Evolutionary conservation across 768 basidiomycete genomes (phyloP).

Genomic region (Russula brevipes): DNA sequence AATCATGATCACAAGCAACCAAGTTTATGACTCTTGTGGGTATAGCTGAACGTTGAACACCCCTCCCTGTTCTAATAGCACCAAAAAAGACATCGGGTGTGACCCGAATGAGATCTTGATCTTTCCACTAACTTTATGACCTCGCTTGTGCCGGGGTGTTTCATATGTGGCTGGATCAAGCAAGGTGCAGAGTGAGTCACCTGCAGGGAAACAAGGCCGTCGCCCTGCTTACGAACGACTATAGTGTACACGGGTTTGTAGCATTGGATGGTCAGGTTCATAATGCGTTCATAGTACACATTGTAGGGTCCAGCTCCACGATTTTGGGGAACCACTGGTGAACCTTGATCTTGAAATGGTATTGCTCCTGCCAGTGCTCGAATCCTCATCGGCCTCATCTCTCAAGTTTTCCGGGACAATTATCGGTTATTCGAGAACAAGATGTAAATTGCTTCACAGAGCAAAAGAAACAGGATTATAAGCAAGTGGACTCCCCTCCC

Average conservation of each 20-base stretch:
- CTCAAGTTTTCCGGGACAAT: too few relatives aligned
- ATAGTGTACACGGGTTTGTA: background rate
- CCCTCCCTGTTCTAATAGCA: too few relatives aligned
- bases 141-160: background rate
- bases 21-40: background rate
- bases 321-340: too few relatives aligned
- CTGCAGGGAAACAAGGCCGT: background rate
- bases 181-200: background rate
- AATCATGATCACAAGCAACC: too few relatives aligned
- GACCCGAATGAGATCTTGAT: background rate
- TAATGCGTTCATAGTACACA: background rate
- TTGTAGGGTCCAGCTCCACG: too few relatives aligned
- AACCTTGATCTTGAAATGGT: too few relatives aligned
- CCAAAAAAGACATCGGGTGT: background rate
- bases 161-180: background rate
- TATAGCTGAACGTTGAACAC: background rate
- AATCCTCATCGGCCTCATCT: too few relatives aligned
- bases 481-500: background rate
- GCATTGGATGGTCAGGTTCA: background rate
- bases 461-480: background rate
- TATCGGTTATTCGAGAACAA: background rate
- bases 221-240: too few relatives aligned
- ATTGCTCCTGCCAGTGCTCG: too few relatives aligned
- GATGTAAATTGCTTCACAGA: background rate
- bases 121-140: background rate